Evolutionary conservation across 2,329 filamentous ascomycete genomes (phyloP), one percentile per base, ranked within the genome.

Genomic region (Neonectria punicea): DNA sequence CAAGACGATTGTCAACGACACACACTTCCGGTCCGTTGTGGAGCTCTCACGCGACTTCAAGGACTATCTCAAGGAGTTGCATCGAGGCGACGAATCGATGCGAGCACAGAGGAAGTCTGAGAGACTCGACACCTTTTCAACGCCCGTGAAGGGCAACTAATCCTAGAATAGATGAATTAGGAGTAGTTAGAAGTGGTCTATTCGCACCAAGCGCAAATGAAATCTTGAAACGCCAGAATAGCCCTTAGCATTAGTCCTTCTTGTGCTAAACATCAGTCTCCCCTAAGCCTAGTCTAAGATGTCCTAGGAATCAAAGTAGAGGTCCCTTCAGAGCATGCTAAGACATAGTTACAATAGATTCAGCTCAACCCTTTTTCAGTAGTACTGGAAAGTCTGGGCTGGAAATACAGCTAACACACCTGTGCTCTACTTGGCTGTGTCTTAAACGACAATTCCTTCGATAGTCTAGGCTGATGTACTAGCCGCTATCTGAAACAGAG

Each of bases 11-110:
- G 63, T 76, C 2, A 76, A 58, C 5, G 68, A 76, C 18, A 67
- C 71, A 0, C 75, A 78, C 25, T 61, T 78, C 3, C 64, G 66
- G 32, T 68, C 74, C 2, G 71, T 76, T 8, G 64, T 76, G 6
- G 70, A 75, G 30, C 62, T 78, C 7, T 76, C 72, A 4, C 60
- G 51, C 5, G 68, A 75, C 11, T 78, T 79, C 56, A 76, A 75
- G 63, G 22, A 67, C 8, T 78, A 77, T 47, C 54, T 68, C 3
- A 22, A 61, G 11, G 20, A 49, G 20, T 10, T 67, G 13, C 67
- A 68, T 34, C 32, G 32, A 11, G 65, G 55, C 13, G 43, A 68
- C 36, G 64, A 67, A 22, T 30, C 50, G 2, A 58, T 58, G 25
- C 51, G 64, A n/a, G 63, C 67, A 7, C 43, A 32, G 20, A 28